phyloP scores from a whole-genome alignment of 768 basidiomycete genomes.

The Psilocybe azurescens region DNA sequence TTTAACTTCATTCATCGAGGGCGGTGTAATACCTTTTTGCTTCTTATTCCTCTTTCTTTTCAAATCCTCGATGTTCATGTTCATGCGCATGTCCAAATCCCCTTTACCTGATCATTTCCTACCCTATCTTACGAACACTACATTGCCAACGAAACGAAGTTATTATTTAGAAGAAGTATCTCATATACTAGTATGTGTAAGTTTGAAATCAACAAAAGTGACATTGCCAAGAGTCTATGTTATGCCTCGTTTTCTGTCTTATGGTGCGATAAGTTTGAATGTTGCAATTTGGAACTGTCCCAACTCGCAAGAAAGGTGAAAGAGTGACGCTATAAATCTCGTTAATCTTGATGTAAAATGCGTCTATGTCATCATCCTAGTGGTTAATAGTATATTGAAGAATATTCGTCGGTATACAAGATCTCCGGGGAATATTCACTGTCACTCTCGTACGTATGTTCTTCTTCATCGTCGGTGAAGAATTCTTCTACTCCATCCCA shows the following conservation, averaged over 20 bases:
- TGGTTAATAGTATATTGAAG: no score
- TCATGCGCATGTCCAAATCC: not conserved
- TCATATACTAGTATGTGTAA: constrained; percentile 16
- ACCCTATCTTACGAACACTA: constrained; percentile 8
- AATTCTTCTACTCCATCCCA: constrained; percentile 39
- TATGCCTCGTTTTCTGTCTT: no score
- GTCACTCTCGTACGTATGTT: no score
- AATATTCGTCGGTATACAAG: no score
- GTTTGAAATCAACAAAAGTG: constrained; percentile 7
- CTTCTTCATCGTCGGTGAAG: constrained; percentile 21
- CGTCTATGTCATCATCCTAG: no score
- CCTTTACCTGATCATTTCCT: not conserved
- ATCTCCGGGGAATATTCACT: no score
- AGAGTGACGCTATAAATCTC: no score
- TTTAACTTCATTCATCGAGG: constrained; percentile 3
- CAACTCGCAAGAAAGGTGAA: no score
- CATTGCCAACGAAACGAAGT: constrained; percentile 11
- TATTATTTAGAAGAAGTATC: constrained; percentile 16
- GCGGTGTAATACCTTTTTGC: constrained; percentile 14
- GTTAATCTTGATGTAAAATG: no score
- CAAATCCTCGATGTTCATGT: not conserved
- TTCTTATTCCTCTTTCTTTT: not conserved
- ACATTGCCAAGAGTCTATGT: not conserved
- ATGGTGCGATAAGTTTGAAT: no score
- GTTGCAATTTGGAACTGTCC: no score